Evolutionary conservation across 2,329 filamentous ascomycete genomes (phyloP), one percentile per base, ranked within the genome.

Genomic region (Botrytis pseudocinerea): DNA sequence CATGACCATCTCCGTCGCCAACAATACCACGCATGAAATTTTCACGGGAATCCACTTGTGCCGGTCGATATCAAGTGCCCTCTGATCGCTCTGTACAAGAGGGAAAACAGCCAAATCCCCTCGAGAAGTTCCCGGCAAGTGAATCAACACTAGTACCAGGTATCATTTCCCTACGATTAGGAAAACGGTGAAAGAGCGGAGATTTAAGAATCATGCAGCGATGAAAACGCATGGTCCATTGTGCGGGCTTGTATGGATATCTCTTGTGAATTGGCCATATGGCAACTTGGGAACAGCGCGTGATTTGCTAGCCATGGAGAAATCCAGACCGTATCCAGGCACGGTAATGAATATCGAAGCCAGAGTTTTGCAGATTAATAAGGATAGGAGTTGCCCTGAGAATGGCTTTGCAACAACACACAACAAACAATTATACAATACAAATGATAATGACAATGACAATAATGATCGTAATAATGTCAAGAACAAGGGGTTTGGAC

Each of bases 171-270:
- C 40, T 42, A 57, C 18, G 51, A 28, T 22, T 7, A 57, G 57
- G 65, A 68, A 68, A 68, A 68, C 65, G 65, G 65, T 42, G 48
- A 68, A 54, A 54, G 48, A 68, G 48, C 65, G 65, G 65, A 42
- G 48, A 57, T 68, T 28, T 38, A 57, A 54, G 20, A 64, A 54
- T 68, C 48, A 68, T 69, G 65, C 65, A 69, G 42, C 40, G 35
- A 44, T 57, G 48, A 69, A 57, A 57, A 57, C 25, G 48, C 65
- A 68, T 57, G 65, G 64, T 16, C 35, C 35, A 54, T 25, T 54
- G 44, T 20, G 64, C 16, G 46, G 25, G 28, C 4, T 64, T 12
- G n/a, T 62, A 62, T 62, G 59, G 59, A 38, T 59, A 10, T 54
- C n/a, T 54, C 25, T 54, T 16, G 32, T 60, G 57, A 60, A 20